A percentile compares a stretch with the other conserved stretches of the same genome.
Evolutionary conservation across 2,329 filamentous ascomycete genomes (phyloP).

Genomic region (Neopestalotiopsis sp.): DNA sequence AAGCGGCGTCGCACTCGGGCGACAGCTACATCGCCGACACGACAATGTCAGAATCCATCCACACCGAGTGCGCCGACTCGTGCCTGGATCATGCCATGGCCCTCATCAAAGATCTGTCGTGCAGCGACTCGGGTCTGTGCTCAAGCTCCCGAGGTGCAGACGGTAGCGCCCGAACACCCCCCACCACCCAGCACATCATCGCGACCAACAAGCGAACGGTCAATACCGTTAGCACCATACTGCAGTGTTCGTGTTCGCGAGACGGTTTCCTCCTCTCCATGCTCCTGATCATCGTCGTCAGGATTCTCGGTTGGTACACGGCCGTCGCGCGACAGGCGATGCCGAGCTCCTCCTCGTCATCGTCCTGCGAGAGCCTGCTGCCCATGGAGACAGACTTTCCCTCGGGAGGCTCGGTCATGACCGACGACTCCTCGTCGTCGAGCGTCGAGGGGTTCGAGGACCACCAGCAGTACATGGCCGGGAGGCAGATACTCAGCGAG

Average conservation of each 20-base stretch:
- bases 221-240: conserved; percentile 27
- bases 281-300: not conserved
- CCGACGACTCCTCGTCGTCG: not conserved
- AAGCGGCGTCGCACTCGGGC: not conserved
- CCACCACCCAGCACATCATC: not conserved
- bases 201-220: conserved; percentile 21
- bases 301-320: not conserved
- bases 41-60: not conserved
- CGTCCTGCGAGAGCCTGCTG: not conserved
- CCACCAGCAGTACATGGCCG: not conserved
- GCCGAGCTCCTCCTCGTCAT: not conserved
- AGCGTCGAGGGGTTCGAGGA: not conserved
- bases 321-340: not conserved
- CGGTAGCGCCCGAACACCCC: not conserved
- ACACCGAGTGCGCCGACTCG: not conserved
- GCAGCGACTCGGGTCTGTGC: not conserved
- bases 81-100: not conserved
- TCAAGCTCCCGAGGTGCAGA: not conserved
- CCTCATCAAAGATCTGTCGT: conserved; percentile 2
- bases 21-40: not conserved
- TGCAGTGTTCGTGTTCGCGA: not conserved
- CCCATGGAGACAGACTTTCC: not conserved
- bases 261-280: not conserved
- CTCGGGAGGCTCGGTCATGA: not conserved
- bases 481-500: not conserved